Base-by-base conservation (phyloP, 2,329 filamentous ascomycete species). In the Xylaria sp. region DNA sequence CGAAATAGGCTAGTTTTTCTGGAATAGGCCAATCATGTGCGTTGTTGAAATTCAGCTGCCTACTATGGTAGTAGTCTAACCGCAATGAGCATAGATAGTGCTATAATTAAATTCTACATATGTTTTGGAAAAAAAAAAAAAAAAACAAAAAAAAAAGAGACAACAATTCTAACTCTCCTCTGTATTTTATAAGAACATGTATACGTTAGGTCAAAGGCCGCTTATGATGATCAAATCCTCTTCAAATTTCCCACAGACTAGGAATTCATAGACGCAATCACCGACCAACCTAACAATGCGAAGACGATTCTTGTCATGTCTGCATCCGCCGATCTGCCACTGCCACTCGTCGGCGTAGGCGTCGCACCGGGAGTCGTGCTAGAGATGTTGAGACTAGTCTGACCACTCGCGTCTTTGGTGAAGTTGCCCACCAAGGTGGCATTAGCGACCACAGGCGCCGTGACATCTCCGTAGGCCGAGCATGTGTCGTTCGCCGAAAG, bases 401-500 rank as follows among this genome's bases (percentile, higher is more conserved):
- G 47, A 19, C 59, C 59, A 19, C n/a, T 42, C 6, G 59, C 59
- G 21, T 42, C 47, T 32, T 61, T 53, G 47, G 47, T 61, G n/a
- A 61, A 61, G 48, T 61, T 61, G 7, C 59, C 59, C 11, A 27
- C 48, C 12, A 61, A 34, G 7, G 47, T 39, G 19, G 32, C 47
- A 32, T 58, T 17, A 11, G 55, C 55, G 12, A 58, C 57, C 11
- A 30, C 57, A 39, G 57, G 30, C 30, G 45, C 45, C n/a, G 4
- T 24, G 47, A 60, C n/a, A 6, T 17, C n/a, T 27, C 47, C 57
- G 47, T 60, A 60, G 9, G 45, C 57, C 2, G 57, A 24, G 21
- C 57, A 60, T n/a, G 57, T 60, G 45, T 60, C 47, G 57, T 60
- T 60, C 6, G 57, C 8, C 2, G 57, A 34, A n/a, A 60, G 45